Base-by-base conservation (phyloP, 2,329 filamentous ascomycete genomes). In the Xylaria arbuscula region DNA sequence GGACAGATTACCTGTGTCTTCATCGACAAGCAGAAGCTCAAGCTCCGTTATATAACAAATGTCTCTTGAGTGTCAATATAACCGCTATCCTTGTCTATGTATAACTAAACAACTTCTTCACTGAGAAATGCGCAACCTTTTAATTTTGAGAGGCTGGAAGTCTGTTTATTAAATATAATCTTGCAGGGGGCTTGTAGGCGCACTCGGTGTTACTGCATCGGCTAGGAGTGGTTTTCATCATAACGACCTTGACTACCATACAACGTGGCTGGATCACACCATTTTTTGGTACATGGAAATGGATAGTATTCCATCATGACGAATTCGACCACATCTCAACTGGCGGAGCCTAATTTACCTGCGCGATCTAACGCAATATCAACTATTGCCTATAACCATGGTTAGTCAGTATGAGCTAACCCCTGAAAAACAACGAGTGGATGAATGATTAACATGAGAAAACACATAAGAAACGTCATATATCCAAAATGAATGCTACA, bases 371-470 rank as follows among this genome's bases (percentile, higher is more conserved):
- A 87, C 36, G 94, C 94, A 76, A 98, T 98, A 75, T 94, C 92
- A 76, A 93, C 93, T 93, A 98, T 97, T 48, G 94, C 94, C 91
- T 92, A 85, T 57, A 96, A 90, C 15, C 87, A 91, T 92, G 87
- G 81, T 97, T 93, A 55, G 81, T 97, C 93, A 55, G 83, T 83
- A 60, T 48, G 38, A 17, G 47, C 17, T 32, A 11, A 24, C 32
- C 19, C 4, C 42, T 28, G 28, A 28, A 63, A 7, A 15, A 40
- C n/a, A n/a, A 17, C n/a, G 22, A 47, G 19, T 36, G 15, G 22
- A 22, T 47, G 2, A 53, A 13, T 6, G n/a, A 8, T 3, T n/a
- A 53, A 38, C 19, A 13, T n/a, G 15, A 55, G 19, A 11, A 48
- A 40, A 4, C n/a, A 5, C 15, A 22, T 13, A 40, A 6, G 11